A percentile compares a stretch with the other conserved stretches of the same genome.
phyloP scores from a whole-genome alignment of 106 monocot species.

The Agapanthus africanus region DNA sequence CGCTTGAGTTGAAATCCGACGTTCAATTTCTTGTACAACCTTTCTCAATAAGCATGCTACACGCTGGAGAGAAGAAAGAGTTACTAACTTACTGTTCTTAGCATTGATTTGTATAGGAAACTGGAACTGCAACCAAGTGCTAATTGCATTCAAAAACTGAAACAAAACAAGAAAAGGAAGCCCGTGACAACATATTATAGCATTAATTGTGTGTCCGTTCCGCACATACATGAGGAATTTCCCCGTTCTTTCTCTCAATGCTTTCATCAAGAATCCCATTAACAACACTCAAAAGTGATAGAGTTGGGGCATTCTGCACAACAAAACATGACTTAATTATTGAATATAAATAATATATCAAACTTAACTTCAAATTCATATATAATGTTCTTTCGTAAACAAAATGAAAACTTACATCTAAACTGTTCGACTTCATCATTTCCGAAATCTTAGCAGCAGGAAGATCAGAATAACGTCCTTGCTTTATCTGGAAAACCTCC shows the following conservation, averaged over 20 bases:
- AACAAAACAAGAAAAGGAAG: not conserved
- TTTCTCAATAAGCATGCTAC: slow-evolving; percentile 67
- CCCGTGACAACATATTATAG: not conserved
- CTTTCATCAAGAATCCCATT: slow-evolving; percentile 86
- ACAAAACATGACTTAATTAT: not conserved
- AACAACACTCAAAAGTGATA: slow-evolving; percentile 61
- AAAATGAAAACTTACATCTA: slow-evolving; percentile 56
- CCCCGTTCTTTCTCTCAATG: slow-evolving; percentile 82
- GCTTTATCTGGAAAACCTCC: slow-evolving; percentile 72
- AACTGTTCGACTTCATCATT: slow-evolving; percentile 75
- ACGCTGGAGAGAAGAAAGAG: slow-evolving; percentile 27
- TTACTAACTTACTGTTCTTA: not conserved
- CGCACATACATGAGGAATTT: slow-evolving; percentile 85
- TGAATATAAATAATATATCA: no score
- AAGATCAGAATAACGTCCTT: slow-evolving; percentile 65
- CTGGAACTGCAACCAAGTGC: not conserved
- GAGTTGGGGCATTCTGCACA: slow-evolving; percentile 82
- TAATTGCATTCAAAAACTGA: not conserved
- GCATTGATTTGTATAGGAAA: not conserved
- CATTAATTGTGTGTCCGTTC: not conserved
- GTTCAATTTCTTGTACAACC: slow-evolving; percentile 88
- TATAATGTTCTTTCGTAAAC: not conserved
- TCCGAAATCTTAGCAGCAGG: slow-evolving; percentile 69
- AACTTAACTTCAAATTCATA: not conserved
- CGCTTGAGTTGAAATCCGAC: slow-evolving; percentile 76